These are phyloP conservation scores for Carex parvula DNA, from an alignment of 176 grass and related monocot genomes.

Conservation along the genomic window DNA sequence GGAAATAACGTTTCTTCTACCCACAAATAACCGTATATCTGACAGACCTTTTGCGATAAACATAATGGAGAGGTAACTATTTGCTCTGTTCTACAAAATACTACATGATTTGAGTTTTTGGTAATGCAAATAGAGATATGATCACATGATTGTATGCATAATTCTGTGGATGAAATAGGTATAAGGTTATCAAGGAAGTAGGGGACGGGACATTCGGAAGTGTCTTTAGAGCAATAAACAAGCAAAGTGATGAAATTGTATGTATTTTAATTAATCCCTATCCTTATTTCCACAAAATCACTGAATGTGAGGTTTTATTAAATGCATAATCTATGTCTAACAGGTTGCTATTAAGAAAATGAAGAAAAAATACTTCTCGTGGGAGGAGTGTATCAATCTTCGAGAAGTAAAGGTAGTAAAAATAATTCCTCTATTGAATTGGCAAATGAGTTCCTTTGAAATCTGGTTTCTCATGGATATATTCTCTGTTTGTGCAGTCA, in stretches of 20 bases:
- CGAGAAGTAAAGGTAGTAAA: conserved; percentile 96
- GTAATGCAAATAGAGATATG: background rate
- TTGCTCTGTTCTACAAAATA: background rate
- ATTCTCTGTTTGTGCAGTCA: conserved; percentile 45
- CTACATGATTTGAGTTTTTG: conserved; percentile 7
- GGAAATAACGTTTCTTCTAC: conserved; percentile 37
- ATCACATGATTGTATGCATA: background rate
- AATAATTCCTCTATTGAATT: conserved; percentile 18
- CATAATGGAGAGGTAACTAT: conserved; percentile 65
- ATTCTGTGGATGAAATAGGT: conserved; percentile 43
- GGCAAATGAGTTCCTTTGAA: conserved; percentile 14
- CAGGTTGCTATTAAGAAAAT: conserved; percentile 99
- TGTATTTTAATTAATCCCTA: conserved; percentile 17
- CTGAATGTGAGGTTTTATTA: background rate
- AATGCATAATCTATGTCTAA: conserved; percentile 13
- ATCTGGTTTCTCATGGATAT: conserved; percentile 11
- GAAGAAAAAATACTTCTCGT: conserved; percentile 96
- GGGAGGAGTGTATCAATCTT: conserved; percentile 98
- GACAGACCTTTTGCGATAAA: conserved; percentile 37
- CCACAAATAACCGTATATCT: conserved; percentile 42
- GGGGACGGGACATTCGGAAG: conserved; percentile 97
- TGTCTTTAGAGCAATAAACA: conserved; percentile 91
- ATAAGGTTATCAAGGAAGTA: conserved; percentile 86
- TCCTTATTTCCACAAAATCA: conserved; percentile 14
- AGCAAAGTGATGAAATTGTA: conserved; percentile 91